Evolutionary conservation across 352 stramenopile species (phyloP).

Genomic region (Pythium brassicae): DNA sequence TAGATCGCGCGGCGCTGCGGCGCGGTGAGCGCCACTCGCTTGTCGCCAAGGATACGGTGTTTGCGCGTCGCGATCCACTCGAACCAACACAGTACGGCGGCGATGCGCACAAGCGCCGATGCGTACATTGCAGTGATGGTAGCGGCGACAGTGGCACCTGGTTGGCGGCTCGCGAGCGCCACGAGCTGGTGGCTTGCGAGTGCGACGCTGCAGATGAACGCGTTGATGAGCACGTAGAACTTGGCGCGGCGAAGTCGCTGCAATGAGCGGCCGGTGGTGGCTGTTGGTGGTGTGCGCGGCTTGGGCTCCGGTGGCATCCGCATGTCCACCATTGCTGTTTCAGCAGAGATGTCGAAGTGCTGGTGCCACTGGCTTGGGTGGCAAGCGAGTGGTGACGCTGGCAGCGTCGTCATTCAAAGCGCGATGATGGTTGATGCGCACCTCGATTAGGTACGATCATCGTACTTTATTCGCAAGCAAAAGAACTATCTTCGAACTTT

Average conservation of each 20-base stretch:
- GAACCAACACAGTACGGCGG: constrained; percentile 68
- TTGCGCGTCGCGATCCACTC: constrained; percentile 79
- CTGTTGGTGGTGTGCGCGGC: neutral
- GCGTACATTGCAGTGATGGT: constrained; percentile 31
- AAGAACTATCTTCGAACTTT: constrained; percentile 5
- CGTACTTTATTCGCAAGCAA: constrained; percentile 2
- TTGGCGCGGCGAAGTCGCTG: constrained; percentile 50
- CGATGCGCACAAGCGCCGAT: constrained; percentile 45
- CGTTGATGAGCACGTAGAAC: constrained; percentile 82
- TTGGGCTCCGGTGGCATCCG: neutral
- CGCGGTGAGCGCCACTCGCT: constrained; percentile 40
- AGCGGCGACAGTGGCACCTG: neutral
- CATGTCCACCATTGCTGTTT: constrained; percentile 1
- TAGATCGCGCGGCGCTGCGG: constrained; percentile 47
- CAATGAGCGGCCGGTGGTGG: neutral
- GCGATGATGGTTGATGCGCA: constrained; percentile 1
- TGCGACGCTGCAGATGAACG: constrained; percentile 67
- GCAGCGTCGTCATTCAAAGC: no score
- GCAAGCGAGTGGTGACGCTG: no score
- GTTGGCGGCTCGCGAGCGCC: neutral
- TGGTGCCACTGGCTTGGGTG: no score
- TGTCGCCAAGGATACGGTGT: constrained; percentile 53
- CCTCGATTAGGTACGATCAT: neutral
- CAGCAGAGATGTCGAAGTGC: no score
- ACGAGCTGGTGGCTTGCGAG: constrained; percentile 25